Percentiles rank a stretch among this genome's conserved stretches.
Evolutionary conservation across 352 stramenopile species (phyloP).

Genomic region (Pythium guiyangense): DNA sequence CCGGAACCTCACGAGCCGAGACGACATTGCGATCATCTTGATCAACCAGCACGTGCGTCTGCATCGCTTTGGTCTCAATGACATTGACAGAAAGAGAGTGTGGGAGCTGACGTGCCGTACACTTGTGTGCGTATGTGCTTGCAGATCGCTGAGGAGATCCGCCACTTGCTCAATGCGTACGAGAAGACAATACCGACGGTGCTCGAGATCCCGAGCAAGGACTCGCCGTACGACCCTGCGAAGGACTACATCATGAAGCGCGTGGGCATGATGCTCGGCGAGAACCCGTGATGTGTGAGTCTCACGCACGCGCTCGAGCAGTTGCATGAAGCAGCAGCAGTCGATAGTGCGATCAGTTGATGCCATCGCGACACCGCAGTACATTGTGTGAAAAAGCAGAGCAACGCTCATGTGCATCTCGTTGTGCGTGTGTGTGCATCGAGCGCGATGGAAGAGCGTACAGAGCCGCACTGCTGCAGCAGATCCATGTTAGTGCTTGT

Average conservation of each 20-base stretch:
- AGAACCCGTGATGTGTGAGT: conserved; percentile 19
- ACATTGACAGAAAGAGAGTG: too few relatives aligned
- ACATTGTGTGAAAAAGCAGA: too few relatives aligned
- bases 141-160: conserved; percentile 96
- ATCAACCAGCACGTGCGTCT: conserved; percentile 97
- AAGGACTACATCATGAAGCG: conserved; percentile 99
- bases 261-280: conserved; percentile 92
- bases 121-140: not conserved
- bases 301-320: too few relatives aligned
- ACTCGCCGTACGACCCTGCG: conserved; percentile 93
- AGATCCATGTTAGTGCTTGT: too few relatives aligned
- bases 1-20: conserved; percentile 87
- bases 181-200: conserved; percentile 98
- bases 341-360: too few relatives aligned
- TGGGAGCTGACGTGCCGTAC: not conserved
- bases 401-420: too few relatives aligned
- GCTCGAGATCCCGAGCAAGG: conserved; percentile 97
- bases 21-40: conserved; percentile 98
- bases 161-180: conserved; percentile 97
- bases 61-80: not conserved
- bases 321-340: too few relatives aligned
- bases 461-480: too few relatives aligned
- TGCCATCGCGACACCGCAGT: too few relatives aligned
- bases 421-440: too few relatives aligned
- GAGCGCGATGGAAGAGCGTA: too few relatives aligned